Base-by-base conservation (phyloP, 2,329 filamentous ascomycete species). In the Ophiostoma quercus region DNA sequence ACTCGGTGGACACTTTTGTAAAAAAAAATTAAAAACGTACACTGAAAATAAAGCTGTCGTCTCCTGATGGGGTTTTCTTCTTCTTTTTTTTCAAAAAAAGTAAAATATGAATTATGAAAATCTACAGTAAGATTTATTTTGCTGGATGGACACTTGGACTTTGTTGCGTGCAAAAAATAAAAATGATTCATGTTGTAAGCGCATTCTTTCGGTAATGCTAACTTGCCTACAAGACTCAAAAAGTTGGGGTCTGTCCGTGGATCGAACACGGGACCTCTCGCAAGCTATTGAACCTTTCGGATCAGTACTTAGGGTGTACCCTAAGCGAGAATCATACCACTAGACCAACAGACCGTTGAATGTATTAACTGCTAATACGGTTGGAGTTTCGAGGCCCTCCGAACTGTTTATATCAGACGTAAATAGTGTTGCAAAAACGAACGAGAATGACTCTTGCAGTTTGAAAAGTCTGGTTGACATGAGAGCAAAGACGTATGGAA, bases 291-390 rank as follows among this genome's bases (percentile, higher is more conserved):
- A 60, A 32, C 57, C 57, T 62, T 32, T 32, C 25, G 57, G 57
- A 62, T 16, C 57, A 57, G 25, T 62, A 67, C 70, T 69, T 32
- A 69, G 62, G 68, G 68, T 69, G 62, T 39, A 79, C 84, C 84
- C 84, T 86, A 86, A 86, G 84, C 84, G 84, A 85, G 84, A 85
- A 87, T 86, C 84, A 86, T 86, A 86, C 84, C 84, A 83, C 84
- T 85, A 85, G 84, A 87, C 1, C 75, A 82, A 63, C 66, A 70
- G 68, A 60, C 68, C 67, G 12, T 62, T 29, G 16, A 4, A 25
- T 32, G 11, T 62, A 62, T 62, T 62, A 12, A 8, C 16, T 32
- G 25, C 25, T 62, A 62, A 32, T 62, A 32, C 25, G 11, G 43
- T 47, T 47, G 43, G 19, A 7, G 16, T 7, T 19, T 8, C 2